A percentile compares a stretch with the other conserved stretches of the same genome.
phyloP scores from a whole-genome alignment of 2,329 filamentous ascomycete species.

The Juglanconis sp. region DNA sequence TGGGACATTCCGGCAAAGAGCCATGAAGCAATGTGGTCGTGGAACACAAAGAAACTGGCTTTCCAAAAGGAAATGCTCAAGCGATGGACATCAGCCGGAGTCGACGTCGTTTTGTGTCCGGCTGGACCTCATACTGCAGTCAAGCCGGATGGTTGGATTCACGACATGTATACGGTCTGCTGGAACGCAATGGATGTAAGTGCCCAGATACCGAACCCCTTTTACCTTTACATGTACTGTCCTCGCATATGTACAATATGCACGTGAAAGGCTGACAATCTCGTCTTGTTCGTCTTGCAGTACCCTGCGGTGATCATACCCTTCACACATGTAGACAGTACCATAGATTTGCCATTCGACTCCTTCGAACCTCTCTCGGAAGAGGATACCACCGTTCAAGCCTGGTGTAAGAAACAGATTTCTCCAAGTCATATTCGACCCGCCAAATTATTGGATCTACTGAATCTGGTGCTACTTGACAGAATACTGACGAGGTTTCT shows the following conservation, averaged over 20 bases:
- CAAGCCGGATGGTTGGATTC: constrained; percentile 30
- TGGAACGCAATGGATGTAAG: constrained; percentile 33
- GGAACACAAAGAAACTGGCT: constrained; percentile 29
- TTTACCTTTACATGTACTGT: not conserved
- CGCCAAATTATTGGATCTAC: not conserved
- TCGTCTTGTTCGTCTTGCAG: constrained; percentile 12
- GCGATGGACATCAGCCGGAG: constrained; percentile 29
- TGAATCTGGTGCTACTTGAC: too few relatives aligned
- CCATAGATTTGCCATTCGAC: constrained; percentile 25
- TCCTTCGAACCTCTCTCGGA: constrained; percentile 25
- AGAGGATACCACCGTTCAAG: constrained; percentile 26
- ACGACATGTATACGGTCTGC: constrained; percentile 32
- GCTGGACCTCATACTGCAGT: constrained; percentile 31
- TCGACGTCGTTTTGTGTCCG: constrained; percentile 28
- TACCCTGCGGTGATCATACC: constrained; percentile 32
- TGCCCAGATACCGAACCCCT: not conserved
- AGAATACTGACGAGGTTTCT: not conserved
- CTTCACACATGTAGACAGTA: constrained; percentile 28
- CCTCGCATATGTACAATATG: too few relatives aligned
- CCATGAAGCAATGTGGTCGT: constrained; percentile 31
- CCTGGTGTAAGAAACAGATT: constrained; percentile 25
- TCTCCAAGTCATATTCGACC: not conserved
- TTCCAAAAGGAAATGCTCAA: constrained; percentile 35
- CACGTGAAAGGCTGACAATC: not conserved
- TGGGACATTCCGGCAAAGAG: constrained; percentile 30